Evolutionary conservation across 1,284 basidiomycete genomes (phyloP).

Genomic region (Puccinia coronata): DNA sequence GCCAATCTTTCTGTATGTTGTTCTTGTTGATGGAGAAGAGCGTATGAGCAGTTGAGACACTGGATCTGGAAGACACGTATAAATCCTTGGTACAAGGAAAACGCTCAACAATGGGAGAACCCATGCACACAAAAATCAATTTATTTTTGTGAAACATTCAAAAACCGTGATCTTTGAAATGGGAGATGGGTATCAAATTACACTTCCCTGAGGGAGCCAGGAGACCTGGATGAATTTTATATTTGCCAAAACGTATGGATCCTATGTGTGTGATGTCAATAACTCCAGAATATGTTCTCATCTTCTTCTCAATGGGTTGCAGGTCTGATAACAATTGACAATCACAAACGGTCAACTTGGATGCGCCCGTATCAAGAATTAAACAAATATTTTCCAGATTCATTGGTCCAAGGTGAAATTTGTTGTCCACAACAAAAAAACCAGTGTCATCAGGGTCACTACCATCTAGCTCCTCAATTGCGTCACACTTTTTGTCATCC

Average conservation of each 20-base stretch:
- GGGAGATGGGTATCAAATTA: not conserved
- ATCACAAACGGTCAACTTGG: not conserved
- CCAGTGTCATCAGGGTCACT: not conserved
- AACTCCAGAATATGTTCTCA: not conserved
- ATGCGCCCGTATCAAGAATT: slow-evolving; percentile 12
- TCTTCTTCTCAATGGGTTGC: not conserved
- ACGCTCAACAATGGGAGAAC: not conserved
- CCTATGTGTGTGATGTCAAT: slow-evolving; percentile 7
- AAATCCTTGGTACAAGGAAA: not conserved
- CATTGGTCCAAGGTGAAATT: not conserved
- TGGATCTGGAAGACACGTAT: not conserved
- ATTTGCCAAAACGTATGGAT: not conserved
- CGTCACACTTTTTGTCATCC: not conserved
- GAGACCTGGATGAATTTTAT: not conserved
- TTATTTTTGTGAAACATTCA: no score
- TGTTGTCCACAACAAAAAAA: not conserved
- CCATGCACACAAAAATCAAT: not conserved
- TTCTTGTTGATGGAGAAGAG: not conserved
- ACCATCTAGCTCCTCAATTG: not conserved
- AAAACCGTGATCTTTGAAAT: slow-evolving; percentile 7
- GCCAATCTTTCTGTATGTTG: not conserved
- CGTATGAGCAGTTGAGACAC: no score
- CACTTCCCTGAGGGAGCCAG: not conserved
- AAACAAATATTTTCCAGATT: not conserved
- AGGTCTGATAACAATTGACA: not conserved